Base-by-base conservation (phyloP, 257 asterid species). In the Solanum pennellii region DNA sequence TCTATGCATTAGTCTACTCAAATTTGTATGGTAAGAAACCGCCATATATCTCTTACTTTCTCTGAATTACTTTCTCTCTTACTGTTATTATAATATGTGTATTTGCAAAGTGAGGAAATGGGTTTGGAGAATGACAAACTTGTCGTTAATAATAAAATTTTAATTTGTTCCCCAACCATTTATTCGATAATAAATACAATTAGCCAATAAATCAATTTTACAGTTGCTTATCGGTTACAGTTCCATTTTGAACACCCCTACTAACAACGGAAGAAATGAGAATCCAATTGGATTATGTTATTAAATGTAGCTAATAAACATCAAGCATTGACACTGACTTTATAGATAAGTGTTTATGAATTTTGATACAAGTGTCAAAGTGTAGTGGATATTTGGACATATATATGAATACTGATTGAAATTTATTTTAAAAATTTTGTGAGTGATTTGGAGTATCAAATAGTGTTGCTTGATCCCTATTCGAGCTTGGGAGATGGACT, bases 11-110 rank as follows among this genome's bases (percentile, higher is more conserved):
- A 52, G 88, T 90, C 60, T 69, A 86, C 68, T 89, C 89, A 23
- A 89, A 89, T 10, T 89, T 90, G 85, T 91, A 89, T 74, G 93
- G 93, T 91, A 86, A 49, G 21, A 21, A 49, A 5, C 60, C 60
- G 16, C 60, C 60, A 47, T 47, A 47, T 47, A 49, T 49, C 21
- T 15, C 60, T 49, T 49, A 49, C 15, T 47, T 47, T 47, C 56
- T 47, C 18, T 45, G 56, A 13, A 47, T 47, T 47, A 14, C 56
- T 49, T 15, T 49, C 59, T 49, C 60, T 49, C 60, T 49, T 49
- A 49, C 21, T 49, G 21, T 49, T 49, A 49, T 49, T 49, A 49
- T 49, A 49, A 14, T 49, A 21, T 49, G 16, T 47, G 18, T 5
- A 47, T 7, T 15, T 49, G 60, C 20, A 0, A 49, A 49, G 2